Base-by-base conservation (phyloP, 2,329 filamentous ascomycete species). In the Sporothrix luriei region DNA sequence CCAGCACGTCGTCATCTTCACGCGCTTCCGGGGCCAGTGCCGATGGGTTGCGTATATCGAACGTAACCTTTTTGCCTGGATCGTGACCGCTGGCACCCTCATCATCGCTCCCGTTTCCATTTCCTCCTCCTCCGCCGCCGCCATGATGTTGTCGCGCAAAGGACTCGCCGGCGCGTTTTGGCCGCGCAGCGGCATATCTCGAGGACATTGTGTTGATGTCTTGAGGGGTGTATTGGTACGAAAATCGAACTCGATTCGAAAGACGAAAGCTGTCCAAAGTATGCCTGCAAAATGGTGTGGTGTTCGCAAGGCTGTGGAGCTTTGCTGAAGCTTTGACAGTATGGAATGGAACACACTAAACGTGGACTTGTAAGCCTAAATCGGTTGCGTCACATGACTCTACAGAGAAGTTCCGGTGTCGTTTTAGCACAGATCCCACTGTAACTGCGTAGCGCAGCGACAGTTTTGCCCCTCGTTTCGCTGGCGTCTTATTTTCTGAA, bases 41-140 rank as follows among this genome's bases (percentile, higher is more conserved):
- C 19, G 94, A 97, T 3, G 95, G 95, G 78, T 99, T 98, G 73
- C 95, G 92, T 68, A 95, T 84, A 79, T 99, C 95, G 80, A 99
- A 99, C 76, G 92, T 93, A 71, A 93, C 91, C 77, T 93, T 94
- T 78, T 96, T 96, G 29, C 9, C 51, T 67, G 83, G 79, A 1
- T 78, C 77, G 40, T 84, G 81, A 19, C 43, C 40, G 67, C 84
- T 81, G 61, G 82, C 80, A 59, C 78, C 75, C 49, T 55, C 62
- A 48, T 68, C 72, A 64, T 84, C 83, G 66, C 78, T 78, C 59
- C 81, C 79, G 68, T 78, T 76, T 68, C 88, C 85, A 73, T 85
- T 82, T 76, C 38, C 69, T 69, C 84, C 81, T 76, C 38, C 69
- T 68, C 84, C 81, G 62, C 78, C 76, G 68, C 88, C 85, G 74